Evolutionary conservation across 257 asterid genomes (phyloP).

Genomic region (Gentiana straminea): DNA sequence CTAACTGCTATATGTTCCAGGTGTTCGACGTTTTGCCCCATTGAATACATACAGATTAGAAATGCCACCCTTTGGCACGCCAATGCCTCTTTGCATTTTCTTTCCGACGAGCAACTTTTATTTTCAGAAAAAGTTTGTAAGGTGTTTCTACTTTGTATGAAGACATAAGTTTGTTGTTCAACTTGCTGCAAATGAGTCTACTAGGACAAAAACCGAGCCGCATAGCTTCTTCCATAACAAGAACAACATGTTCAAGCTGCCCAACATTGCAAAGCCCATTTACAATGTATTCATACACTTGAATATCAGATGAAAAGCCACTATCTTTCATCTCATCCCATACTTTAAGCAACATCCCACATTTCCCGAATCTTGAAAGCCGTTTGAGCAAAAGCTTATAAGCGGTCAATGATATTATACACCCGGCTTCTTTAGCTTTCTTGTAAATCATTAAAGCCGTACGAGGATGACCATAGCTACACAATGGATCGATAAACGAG

Average conservation of each 20-base stretch:
- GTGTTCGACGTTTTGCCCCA: too few relatives aligned
- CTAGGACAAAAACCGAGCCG: conserved; percentile 59
- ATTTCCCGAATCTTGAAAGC: conserved; percentile 80
- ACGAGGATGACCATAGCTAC: conserved; percentile 88
- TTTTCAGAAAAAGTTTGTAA: conserved; percentile 58
- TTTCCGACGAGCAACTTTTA: conserved; percentile 48
- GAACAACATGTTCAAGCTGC: conserved; percentile 60
- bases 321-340: conserved; percentile 83
- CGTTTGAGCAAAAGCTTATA: conserved; percentile 72
- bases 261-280: conserved; percentile 80
- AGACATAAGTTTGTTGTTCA: conserved; percentile 58
- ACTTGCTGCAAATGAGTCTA: conserved; percentile 66
- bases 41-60: conserved; percentile 11
- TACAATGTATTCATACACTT: conserved; percentile 62
- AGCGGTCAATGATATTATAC: conserved; percentile 47
- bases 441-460: conserved; percentile 78
- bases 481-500: conserved; percentile 54
- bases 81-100: conserved; percentile 71
- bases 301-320: conserved; percentile 65
- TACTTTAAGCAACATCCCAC: conserved; percentile 55
- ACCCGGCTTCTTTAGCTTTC: conserved; percentile 66
- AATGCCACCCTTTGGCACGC: conserved; percentile 96
- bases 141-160: conserved; percentile 62
- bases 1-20: too few relatives aligned
- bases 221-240: conserved; percentile 65